These are phyloP conservation scores for Leptodontidium sp. DNA, from an alignment of 2,329 filamentous ascomycete genomes.

Conservation along the genomic window DNA sequence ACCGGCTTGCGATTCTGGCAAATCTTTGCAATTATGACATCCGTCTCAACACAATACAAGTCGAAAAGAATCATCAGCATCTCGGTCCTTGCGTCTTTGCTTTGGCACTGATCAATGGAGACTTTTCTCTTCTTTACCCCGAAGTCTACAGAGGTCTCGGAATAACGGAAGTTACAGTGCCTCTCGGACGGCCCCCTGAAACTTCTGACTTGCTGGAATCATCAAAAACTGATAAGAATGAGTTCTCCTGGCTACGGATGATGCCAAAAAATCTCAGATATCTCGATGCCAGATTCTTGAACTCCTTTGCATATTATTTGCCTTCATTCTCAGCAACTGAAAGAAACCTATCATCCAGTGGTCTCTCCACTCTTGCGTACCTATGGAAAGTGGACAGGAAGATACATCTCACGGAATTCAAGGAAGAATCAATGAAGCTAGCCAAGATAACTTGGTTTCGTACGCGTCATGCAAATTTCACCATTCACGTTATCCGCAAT, in stretches of 20 bases:
- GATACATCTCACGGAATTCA: slow-evolving; percentile 1
- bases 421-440: neutral
- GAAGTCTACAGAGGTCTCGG: neutral
- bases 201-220: neutral
- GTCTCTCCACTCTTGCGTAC: neutral
- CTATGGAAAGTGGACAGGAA: slow-evolving; percentile 18
- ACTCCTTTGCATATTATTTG: neutral
- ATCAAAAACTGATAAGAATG: neutral
- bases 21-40: slow-evolving; percentile 20
- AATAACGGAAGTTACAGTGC: neutral
- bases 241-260: slow-evolving; percentile 9
- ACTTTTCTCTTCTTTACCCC: slow-evolving; percentile 15
- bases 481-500: neutral
- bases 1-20: slow-evolving; percentile 18
- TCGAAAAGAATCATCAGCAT: slow-evolving; percentile 12
- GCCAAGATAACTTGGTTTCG: neutral
- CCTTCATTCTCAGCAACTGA: neutral
- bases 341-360: neutral
- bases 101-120: slow-evolving; percentile 10
- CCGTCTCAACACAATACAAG: slow-evolving; percentile 4
- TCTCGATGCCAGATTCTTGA: slow-evolving; percentile 7
- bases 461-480: neutral
- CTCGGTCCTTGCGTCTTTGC: neutral
- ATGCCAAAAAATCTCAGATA: neutral
- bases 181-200: neutral